These are phyloP conservation scores for Fagopyrum tataricum DNA, from an alignment of 148 eudicot species.

Conservation along the genomic window DNA sequence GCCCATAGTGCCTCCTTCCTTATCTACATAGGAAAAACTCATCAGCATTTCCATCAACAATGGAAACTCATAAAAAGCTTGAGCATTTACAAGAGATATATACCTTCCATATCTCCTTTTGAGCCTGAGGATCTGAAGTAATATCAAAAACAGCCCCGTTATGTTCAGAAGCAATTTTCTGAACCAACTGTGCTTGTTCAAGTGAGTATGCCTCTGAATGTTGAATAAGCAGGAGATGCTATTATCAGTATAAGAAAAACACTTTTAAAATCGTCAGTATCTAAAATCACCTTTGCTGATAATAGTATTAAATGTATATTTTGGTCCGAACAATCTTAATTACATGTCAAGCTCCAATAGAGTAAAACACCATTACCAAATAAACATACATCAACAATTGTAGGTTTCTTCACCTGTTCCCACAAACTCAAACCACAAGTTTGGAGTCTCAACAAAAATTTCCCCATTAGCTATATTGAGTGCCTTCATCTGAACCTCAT, in stretches of 20 bases:
- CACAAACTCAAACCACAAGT: constrained; percentile 82
- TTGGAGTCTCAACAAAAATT: constrained; percentile 73
- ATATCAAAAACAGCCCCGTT: constrained; percentile 84
- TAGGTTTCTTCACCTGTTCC: constrained; percentile 66
- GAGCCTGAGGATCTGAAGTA: constrained; percentile 80
- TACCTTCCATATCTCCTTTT: constrained; percentile 98
- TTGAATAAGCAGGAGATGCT: not conserved
- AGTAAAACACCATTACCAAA: too few species aligned
- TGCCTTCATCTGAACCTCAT: constrained; percentile 94
- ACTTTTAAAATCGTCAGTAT: not conserved
- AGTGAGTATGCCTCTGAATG: constrained; percentile 78
- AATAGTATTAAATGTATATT: not conserved
- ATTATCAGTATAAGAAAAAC: not conserved
- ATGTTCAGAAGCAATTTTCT: constrained; percentile 77
- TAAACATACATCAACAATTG: not conserved
- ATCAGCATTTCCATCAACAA: not conserved
- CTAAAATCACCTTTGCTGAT: not conserved
- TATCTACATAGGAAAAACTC: constrained; percentile 42
- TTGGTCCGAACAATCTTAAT: not conserved
- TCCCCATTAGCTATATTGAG: constrained; percentile 81
- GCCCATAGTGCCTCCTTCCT: constrained; percentile 99
- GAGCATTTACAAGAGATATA: not conserved
- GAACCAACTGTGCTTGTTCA: constrained; percentile 79
- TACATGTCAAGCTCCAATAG: too few species aligned
- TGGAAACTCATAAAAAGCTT: not conserved